Percentiles rank a stretch among this genome's conserved stretches.
phyloP scores from a whole-genome alignment of 129 eudicot species.

The Flaveria robusta region DNA sequence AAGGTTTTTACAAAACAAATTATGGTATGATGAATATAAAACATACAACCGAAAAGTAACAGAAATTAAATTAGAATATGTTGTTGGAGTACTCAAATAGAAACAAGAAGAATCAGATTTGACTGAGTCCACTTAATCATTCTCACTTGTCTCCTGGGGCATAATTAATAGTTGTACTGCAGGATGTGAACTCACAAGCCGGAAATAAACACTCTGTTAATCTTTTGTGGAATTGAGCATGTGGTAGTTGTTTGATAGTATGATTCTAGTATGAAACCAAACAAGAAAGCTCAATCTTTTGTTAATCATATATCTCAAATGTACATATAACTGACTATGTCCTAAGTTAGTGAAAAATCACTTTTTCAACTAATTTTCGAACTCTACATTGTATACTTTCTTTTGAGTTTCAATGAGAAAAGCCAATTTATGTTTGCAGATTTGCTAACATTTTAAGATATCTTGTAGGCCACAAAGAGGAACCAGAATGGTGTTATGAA shows the following conservation, averaged over 20 bases:
- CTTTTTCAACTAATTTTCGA: not conserved
- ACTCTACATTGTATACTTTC: too few species aligned
- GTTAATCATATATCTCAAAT: not conserved
- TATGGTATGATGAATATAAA: too few species aligned
- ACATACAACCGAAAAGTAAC: too few species aligned
- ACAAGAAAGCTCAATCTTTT: not conserved
- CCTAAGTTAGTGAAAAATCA: not conserved
- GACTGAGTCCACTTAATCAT: too few species aligned
- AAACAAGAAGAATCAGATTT: too few species aligned
- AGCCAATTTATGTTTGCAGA: not conserved
- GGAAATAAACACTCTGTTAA: not conserved
- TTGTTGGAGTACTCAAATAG: too few species aligned
- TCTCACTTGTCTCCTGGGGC: too few species aligned
- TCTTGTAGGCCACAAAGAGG: conserved; percentile 48
- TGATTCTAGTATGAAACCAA: not conserved
- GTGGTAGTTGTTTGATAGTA: not conserved
- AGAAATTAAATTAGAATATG: too few species aligned
- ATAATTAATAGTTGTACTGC: too few species aligned
- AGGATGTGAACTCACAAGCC: too few species aligned
- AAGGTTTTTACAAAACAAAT: too few species aligned
- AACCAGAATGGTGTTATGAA: conserved; percentile 48
- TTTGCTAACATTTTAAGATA: conserved; percentile 17
- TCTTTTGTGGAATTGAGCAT: not conserved
- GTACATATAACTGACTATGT: not conserved
- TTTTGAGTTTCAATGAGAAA: not conserved